These are phyloP conservation scores for Verticillium isaacii DNA, from an alignment of 2,329 filamentous ascomycete species.

Conservation along the genomic window DNA sequence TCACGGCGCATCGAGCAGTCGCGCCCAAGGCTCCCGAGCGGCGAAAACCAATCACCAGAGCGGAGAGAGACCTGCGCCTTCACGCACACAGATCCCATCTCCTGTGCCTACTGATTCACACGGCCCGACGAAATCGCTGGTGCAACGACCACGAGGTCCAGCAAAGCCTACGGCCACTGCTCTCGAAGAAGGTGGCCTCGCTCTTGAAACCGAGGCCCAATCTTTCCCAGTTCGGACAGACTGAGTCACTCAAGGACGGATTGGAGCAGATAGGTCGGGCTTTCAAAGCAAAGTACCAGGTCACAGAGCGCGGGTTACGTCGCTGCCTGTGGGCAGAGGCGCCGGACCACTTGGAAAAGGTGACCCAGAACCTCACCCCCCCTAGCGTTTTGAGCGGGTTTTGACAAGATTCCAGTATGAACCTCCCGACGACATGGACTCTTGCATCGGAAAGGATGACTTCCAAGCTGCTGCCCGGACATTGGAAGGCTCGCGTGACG, in stretches of 20 bases:
- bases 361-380: slow-evolving; percentile 24
- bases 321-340: slow-evolving; percentile 73
- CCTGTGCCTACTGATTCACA: slow-evolving; percentile 75
- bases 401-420: slow-evolving; percentile 39
- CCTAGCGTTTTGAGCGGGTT: neutral
- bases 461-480: slow-evolving; percentile 67
- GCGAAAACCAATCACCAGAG: slow-evolving; percentile 48
- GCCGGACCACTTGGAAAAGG: slow-evolving; percentile 53
- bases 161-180: slow-evolving; percentile 55
- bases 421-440: slow-evolving; percentile 60
- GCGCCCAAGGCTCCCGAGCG: slow-evolving; percentile 28
- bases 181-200: slow-evolving; percentile 60
- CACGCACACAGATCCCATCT: slow-evolving; percentile 85
- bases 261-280: slow-evolving; percentile 63
- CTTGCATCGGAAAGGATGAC: slow-evolving; percentile 63
- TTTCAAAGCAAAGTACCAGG: slow-evolving; percentile 65
- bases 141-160: slow-evolving; percentile 75
- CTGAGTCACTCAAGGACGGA: slow-evolving; percentile 73
- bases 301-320: slow-evolving; percentile 67
- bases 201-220: slow-evolving; percentile 65
- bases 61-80: slow-evolving; percentile 54
- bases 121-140: slow-evolving; percentile 76
- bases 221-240: slow-evolving; percentile 69
- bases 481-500: slow-evolving; percentile 77
- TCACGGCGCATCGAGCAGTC: slow-evolving; percentile 36